phyloP scores from a whole-genome alignment of 768 basidiomycete species.

The Hypsizygus marmoreus region DNA sequence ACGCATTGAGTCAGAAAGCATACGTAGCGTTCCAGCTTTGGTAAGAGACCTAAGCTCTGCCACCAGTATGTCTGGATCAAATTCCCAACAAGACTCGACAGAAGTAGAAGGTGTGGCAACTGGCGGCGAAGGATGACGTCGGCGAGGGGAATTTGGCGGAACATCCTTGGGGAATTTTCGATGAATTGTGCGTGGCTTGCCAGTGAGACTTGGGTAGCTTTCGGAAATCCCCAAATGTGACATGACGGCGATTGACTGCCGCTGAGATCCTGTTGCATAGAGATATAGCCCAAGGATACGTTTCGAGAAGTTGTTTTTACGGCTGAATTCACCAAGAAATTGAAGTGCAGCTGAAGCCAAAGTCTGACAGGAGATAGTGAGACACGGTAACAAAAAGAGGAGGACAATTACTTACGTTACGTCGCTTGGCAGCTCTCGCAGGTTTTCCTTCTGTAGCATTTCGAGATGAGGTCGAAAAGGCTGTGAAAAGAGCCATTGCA shows the following conservation, averaged over 20 bases:
- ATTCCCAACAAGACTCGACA: background rate
- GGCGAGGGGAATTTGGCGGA: too few relatives aligned
- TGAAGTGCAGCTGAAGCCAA: slow-evolving; percentile 18
- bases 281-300: slow-evolving; percentile 30
- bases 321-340: slow-evolving; percentile 31
- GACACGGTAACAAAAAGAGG: background rate
- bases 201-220: slow-evolving; percentile 28
- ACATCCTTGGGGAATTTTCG: too few relatives aligned
- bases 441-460: background rate
- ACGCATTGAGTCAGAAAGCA: slow-evolving; percentile 25
- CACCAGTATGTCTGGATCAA: background rate
- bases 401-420: slow-evolving; percentile 13
- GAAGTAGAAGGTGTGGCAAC: background rate
- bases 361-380: slow-evolving; percentile 17
- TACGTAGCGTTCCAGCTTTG: slow-evolving; percentile 18
- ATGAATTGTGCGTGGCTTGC: slow-evolving; percentile 7
- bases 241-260: slow-evolving; percentile 31
- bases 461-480: slow-evolving; percentile 22
- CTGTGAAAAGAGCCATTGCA: slow-evolving; percentile 11
- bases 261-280: slow-evolving; percentile 32
- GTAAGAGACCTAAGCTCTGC: background rate
- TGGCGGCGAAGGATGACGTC: too few relatives aligned
- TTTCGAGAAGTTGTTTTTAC: slow-evolving; percentile 29
- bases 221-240: slow-evolving; percentile 28
- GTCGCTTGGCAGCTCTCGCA: slow-evolving; percentile 8